Base-by-base conservation (phyloP, 83 land plant species). In the Diphasiastrum complanatum region DNA sequence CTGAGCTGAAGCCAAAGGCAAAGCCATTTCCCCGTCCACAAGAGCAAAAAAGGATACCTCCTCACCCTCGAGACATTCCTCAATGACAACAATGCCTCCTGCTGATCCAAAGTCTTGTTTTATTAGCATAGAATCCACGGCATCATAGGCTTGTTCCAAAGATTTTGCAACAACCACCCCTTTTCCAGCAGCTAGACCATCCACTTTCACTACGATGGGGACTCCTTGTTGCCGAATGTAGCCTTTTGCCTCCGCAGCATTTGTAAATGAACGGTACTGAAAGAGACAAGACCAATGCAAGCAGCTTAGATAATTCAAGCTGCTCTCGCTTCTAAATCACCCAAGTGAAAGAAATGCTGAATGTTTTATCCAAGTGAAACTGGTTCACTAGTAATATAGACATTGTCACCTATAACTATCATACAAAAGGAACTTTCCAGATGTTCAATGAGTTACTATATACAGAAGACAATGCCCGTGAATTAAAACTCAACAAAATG, bases 141-240 rank as follows among this genome's bases (percentile, higher is more conserved):
- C 99, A 26, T 76, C 86, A 66, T 54, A 77, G 27, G 99, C 99
- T 37, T 93, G 91, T 33, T 93, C 82, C 62, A 81, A 8, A 10
- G 79, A 78, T 77, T 67, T 65, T 10, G 99, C 91, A 61, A 93
- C 86, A 67, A 88, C 61, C 18, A 93, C 99, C 32, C 99, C 96
- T 69, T 93, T 93, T 58, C 99, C 96, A 33, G 99, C 91, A 47
- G 92, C 99, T 60, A 93, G 67, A 27, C 99, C 99, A 80, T 93
- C 99, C 34, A 83, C 99, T 57, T 93, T 93, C 29, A 93, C 72
- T 34, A 93, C 99, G 43, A 93, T 89, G 14, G 99, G 99, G 20
- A 76, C 91, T 37, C 96, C 91, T 83, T 89, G 81, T 56, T 85
- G 79, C 69, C 64, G 32, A 36, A 89, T 83, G 60, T 93, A 89